Evolutionary conservation across 2,329 filamentous ascomycete species (phyloP).

Genomic region (Pyrenophora seminiperda): DNA sequence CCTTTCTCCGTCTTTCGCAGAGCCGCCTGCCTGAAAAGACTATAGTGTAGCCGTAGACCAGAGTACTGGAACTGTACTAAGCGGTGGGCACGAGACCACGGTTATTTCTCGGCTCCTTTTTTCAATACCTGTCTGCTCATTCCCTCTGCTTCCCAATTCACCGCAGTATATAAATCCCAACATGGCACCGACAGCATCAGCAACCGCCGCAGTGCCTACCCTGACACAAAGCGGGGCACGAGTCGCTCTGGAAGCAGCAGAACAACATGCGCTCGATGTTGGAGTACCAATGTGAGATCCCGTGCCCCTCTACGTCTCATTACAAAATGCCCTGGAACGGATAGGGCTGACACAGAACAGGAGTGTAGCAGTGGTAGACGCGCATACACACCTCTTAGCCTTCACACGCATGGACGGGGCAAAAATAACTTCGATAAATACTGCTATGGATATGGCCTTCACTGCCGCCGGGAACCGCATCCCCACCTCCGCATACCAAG

Average conservation of each 20-base stretch:
- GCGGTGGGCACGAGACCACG: constrained; percentile 9
- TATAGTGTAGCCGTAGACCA: constrained; percentile 16
- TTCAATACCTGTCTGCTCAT: constrained; percentile 1
- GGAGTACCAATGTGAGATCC: constrained; percentile 42
- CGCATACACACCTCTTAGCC: constrained; percentile 50
- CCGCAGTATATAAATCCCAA: constrained; percentile 7
- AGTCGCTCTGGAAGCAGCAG: constrained; percentile 35
- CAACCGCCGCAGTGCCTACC: constrained; percentile 28
- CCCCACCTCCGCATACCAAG: constrained; percentile 58
- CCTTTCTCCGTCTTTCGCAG: constrained; percentile 4
- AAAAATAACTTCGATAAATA: constrained; percentile 59
- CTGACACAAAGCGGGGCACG: constrained; percentile 40
- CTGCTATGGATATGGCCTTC: constrained; percentile 66
- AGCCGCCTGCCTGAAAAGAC: constrained; percentile 6
- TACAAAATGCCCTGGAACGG: neutral
- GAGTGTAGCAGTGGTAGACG: constrained; percentile 56
- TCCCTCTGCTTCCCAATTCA: neutral
- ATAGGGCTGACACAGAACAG: constrained; percentile 25
- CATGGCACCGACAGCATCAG: constrained; percentile 22
- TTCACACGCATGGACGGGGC: constrained; percentile 55
- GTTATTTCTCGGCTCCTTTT: constrained; percentile 6
- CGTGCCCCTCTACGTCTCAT: neutral
- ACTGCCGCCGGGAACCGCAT: constrained; percentile 59
- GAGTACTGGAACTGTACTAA: constrained; percentile 7
- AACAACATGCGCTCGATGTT: constrained; percentile 32